A percentile compares a stretch with the other conserved stretches of the same genome.
Conservation (phyloP, 768 basidiomycete genomes). For the Boletus subcaerulescens region DNA sequence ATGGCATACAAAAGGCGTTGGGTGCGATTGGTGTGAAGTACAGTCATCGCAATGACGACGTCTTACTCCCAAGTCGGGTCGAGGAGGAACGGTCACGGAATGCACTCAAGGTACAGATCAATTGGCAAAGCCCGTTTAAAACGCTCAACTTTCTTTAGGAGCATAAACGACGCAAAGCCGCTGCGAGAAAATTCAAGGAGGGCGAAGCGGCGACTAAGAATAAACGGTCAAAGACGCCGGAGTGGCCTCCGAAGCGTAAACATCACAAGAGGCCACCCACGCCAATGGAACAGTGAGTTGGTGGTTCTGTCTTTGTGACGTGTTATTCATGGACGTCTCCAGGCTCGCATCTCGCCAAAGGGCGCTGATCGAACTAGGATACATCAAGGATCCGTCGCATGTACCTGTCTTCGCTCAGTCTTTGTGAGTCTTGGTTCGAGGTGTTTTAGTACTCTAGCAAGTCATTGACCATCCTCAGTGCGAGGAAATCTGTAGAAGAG, state of each 20-base stretch:
- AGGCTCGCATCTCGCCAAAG: constrained; percentile 55
- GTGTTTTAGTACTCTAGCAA: background rate
- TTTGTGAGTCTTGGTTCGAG: constrained; percentile 49
- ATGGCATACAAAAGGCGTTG: constrained; percentile 55
- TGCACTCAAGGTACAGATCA: constrained; percentile 44
- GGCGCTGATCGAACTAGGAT: constrained; percentile 61
- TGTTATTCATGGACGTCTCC: background rate
- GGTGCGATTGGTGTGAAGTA: constrained; percentile 64
- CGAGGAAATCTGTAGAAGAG: constrained; percentile 40
- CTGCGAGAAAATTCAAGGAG: constrained; percentile 22
- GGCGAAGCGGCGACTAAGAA: constrained; percentile 1
- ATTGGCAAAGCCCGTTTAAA: background rate
- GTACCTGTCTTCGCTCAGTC: constrained; percentile 57
- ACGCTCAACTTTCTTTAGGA: constrained; percentile 19
- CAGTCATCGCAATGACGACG: constrained; percentile 70
- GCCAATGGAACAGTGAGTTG: constrained; percentile 50
- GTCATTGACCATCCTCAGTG: constrained; percentile 28
- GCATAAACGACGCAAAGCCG: constrained; percentile 25
- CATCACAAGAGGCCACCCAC: constrained; percentile 50
- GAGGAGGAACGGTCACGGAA: constrained; percentile 61
- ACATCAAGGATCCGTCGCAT: constrained; percentile 52
- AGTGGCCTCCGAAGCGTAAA: constrained; percentile 65
- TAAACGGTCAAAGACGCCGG: constrained; percentile 29
- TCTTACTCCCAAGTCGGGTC: constrained; percentile 64
- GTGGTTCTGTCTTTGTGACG: background rate